Evolutionary conservation across 1,284 basidiomycete genomes (phyloP).

Genomic region (Ustilago crameri): DNA sequence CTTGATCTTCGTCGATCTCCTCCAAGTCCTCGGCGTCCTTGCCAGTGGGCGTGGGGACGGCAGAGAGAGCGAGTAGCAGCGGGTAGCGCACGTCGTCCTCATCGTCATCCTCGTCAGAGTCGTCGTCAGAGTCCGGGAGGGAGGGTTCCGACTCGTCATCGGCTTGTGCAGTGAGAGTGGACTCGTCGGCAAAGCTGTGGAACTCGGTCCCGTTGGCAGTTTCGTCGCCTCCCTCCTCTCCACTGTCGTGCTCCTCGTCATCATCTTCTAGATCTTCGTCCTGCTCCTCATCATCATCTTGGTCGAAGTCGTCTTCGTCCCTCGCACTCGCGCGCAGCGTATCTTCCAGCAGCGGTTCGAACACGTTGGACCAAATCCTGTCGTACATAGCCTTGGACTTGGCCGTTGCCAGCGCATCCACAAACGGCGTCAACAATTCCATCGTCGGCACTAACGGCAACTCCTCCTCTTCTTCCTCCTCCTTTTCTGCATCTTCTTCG

Average conservation of each 20-base stretch:
- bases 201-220: conserved; percentile 27
- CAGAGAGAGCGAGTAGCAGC: conserved; percentile 34
- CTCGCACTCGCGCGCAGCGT: conserved; percentile 31
- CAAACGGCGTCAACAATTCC: conserved; percentile 76
- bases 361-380: conserved; percentile 75
- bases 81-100: conserved; percentile 33
- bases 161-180: conserved; percentile 16
- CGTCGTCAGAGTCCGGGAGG: neutral
- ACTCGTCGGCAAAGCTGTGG: conserved; percentile 41
- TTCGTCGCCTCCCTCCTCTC: conserved; percentile 37
- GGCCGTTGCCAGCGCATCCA: conserved; percentile 77
- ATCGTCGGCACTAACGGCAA: conserved; percentile 71
- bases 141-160: neutral
- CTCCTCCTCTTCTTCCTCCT: conserved; percentile 19
- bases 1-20: conserved; percentile 1
- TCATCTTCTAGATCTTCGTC: conserved; percentile 9
- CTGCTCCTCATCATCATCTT: conserved; percentile 10
- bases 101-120: conserved; percentile 1
- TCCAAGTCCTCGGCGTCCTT: conserved; percentile 18
- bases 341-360: conserved; percentile 73
- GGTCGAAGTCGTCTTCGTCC: conserved; percentile 12
- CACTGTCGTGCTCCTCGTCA: conserved; percentile 21
- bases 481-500: neutral
- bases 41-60: conserved; percentile 24
- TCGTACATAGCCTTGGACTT: conserved; percentile 75